phyloP scores from a whole-genome alignment of 2,329 filamentous ascomycete species.

The Coleophoma crateriformis region DNA sequence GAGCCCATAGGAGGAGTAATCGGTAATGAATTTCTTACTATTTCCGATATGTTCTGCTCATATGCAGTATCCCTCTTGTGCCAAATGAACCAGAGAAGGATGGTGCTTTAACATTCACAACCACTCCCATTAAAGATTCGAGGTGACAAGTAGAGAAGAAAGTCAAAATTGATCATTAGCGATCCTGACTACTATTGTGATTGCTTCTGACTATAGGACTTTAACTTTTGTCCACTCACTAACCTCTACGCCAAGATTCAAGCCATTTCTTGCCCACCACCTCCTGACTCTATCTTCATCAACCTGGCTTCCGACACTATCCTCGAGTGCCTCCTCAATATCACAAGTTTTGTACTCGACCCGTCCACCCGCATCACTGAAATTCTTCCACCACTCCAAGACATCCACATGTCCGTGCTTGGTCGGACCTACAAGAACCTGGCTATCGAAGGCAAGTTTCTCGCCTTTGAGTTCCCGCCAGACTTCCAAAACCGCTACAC shows the following conservation, averaged over 20 bases:
- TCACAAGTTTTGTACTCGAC: constrained; percentile 95
- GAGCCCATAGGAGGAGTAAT: no score
- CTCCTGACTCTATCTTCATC: constrained; percentile 67
- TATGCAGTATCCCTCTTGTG: no score
- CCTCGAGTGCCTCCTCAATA: constrained; percentile 90
- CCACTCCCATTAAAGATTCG: no score
- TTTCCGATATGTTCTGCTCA: no score
- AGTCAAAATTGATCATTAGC: no score
- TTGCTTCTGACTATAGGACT: constrained; percentile 14
- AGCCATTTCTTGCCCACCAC: constrained; percentile 80
- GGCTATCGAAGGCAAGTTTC: constrained; percentile 73
- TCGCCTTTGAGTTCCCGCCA: constrained; percentile 74
- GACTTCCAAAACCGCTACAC: constrained; percentile 75
- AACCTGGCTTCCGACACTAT: constrained; percentile 56
- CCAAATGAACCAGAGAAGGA: no score
- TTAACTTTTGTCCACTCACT: constrained; percentile 71
- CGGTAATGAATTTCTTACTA: no score
- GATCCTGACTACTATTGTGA: background rate
- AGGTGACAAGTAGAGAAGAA: no score
- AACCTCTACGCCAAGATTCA: constrained; percentile 63
- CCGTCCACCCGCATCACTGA: constrained; percentile 52
- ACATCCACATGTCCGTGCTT: constrained; percentile 80
- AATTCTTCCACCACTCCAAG: constrained; percentile 84
- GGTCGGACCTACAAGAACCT: constrained; percentile 81
- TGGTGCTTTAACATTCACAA: no score